Conservation (phyloP, 805 yeast species). For the Tetrapisispora taiwanensis region DNA sequence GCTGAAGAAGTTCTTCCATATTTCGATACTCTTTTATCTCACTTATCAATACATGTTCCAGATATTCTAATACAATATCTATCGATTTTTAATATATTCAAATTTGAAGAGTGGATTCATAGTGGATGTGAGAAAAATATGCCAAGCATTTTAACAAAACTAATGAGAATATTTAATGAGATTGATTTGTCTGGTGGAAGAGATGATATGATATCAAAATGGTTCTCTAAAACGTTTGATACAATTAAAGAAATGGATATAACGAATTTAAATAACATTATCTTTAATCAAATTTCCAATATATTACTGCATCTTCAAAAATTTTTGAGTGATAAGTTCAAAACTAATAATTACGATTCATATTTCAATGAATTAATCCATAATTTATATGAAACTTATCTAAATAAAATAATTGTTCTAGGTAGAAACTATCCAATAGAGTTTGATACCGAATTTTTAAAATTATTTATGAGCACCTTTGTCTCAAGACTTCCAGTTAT, state of each 20-base stretch:
- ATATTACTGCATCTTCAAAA: conserved; percentile 16
- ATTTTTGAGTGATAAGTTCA: conserved; percentile 13
- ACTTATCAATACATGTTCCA: conserved; percentile 17
- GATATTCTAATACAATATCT: conserved; percentile 16
- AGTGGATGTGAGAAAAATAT: conserved; percentile 18
- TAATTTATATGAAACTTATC: conserved; percentile 16
- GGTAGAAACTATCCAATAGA: conserved; percentile 23
- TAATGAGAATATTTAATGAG: conserved; percentile 17
- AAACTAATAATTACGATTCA: conserved; percentile 1
- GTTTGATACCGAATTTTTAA: conserved; percentile 12
- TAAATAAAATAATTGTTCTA: conserved; percentile 22
- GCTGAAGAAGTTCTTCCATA: conserved; percentile 18
- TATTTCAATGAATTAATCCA: conserved; percentile 8
- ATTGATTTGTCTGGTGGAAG: conserved; percentile 7
- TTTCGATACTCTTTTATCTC: conserved; percentile 15
- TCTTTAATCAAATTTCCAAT: conserved; percentile 17
- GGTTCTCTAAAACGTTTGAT: conserved; percentile 13
- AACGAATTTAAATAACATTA: conserved; percentile 17
- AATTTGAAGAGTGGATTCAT: conserved; percentile 26
- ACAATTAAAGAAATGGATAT: conserved; percentile 15
- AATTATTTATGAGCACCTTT: conserved; percentile 12
- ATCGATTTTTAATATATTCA: conserved; percentile 19
- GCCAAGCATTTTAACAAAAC: conserved; percentile 10
- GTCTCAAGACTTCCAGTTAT: conserved; percentile 10
- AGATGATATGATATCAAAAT: conserved; percentile 8